Conservation (phyloP, 73 alveolate species). For the Stentor coeruleus region DNA sequence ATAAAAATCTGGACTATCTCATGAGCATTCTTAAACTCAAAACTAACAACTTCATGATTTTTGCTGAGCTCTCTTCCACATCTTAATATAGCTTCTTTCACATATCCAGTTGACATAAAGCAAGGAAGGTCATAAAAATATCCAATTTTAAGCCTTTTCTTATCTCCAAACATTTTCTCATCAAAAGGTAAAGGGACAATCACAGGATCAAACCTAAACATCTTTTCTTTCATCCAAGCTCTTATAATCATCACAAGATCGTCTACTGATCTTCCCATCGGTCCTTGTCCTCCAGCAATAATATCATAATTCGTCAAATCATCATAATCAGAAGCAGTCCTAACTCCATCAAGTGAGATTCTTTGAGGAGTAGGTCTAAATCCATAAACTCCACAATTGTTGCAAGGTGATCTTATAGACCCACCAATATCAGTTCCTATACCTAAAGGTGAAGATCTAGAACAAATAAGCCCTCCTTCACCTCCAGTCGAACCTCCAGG, state of each 20-base stretch:
- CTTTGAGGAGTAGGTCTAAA: conserved; percentile 68
- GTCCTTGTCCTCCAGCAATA: not conserved
- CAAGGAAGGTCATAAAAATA: not conserved
- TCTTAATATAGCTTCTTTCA: not conserved
- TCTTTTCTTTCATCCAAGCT: not conserved
- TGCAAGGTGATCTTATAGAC: conserved; percentile 65
- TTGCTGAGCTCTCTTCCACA: not conserved
- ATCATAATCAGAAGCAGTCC: not conserved
- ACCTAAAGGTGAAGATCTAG: conserved; percentile 53
- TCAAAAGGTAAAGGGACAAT: not conserved
- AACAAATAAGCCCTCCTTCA: conserved; percentile 30
- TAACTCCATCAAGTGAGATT: conserved; percentile 20
- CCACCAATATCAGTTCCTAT: conserved; percentile 83
- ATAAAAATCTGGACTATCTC: not conserved
- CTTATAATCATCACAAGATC: not conserved
- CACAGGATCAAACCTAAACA: not conserved
- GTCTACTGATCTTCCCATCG: not conserved
- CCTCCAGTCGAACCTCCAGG: conserved; percentile 87
- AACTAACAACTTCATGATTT: not conserved
- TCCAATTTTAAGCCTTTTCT: not conserved
- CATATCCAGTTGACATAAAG: not conserved
- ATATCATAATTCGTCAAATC: not conserved
- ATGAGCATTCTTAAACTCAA: not conserved
- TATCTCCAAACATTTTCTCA: not conserved
- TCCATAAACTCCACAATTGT: conserved; percentile 71